Base-by-base conservation (phyloP, 768 basidiomycete species). In the Lentinus brumalis region DNA sequence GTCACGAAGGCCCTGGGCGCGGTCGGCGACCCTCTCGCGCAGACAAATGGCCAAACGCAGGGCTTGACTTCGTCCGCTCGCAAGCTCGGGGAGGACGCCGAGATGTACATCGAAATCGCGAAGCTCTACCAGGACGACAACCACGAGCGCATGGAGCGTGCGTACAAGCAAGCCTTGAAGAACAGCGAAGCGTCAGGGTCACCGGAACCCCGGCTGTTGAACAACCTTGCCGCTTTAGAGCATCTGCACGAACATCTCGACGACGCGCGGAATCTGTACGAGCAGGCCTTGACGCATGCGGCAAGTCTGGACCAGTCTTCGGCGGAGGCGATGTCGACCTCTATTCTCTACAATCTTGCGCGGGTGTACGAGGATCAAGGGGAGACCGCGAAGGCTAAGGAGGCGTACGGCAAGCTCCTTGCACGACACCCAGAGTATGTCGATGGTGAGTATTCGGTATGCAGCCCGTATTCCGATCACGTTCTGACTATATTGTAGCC, bases 351-450 rank as follows among this genome's bases (percentile, higher is more conserved):
- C 75, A 99, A 99, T 70, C 85, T 98, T 26, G 97, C 91, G 0
- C 80, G 95, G 59, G 88, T 91, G 15, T 96, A 94, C 67, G 97
- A 99, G 73, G 93, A 94, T 50, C 79, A 84, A 55, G 89, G 89
- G 1, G 88, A 92, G 39, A 80, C 82, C 5, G 79, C 75, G 1
- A 80, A 88, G 61, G 96, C 96, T 2, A 87, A 82, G 63, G 92
- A 90, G 65, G 94, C 92, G 1, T 98, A 96, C 67, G 85, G 88
- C 50, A 94, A 94, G 73, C 79, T 98, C 9, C 75, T 98, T 39
- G 77, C 85, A n/a, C 82, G 90, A 55, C 96, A 98, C 79, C 94
- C 96, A 1, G 97, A 98, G 75, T 98, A 96, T 71, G 84, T 95
- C 26, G 96, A 98, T 71, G 96, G 96, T 96, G 66, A 50, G 89